These are phyloP conservation scores for Phytophthora idaei DNA, from an alignment of 352 stramenopile species.

Conservation along the genomic window DNA sequence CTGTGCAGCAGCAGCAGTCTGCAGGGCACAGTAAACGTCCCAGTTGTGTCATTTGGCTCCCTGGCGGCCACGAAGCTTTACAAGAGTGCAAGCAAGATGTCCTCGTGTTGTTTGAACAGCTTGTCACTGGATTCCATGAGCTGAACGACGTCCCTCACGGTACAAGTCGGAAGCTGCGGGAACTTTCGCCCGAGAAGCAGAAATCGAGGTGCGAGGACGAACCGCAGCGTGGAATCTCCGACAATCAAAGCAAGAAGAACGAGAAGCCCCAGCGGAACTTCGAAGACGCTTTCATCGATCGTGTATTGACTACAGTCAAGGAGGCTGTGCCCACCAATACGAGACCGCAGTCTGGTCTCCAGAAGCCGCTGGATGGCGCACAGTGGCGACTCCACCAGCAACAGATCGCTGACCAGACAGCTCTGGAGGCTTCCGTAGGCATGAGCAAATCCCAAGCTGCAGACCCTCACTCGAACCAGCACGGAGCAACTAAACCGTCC, in stretches of 20 bases:
- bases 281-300: conserved; percentile 91
- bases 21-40: conserved; percentile 24
- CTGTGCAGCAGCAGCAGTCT: conserved; percentile 22
- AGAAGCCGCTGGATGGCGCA: conserved; percentile 41
- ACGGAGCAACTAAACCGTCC: conserved; percentile 18
- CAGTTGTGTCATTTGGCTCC: conserved; percentile 82
- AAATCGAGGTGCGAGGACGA: conserved; percentile 31
- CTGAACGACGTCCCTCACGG: conserved; percentile 66
- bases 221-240: conserved; percentile 11
- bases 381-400: conserved; percentile 55
- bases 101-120: conserved; percentile 91
- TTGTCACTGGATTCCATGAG: conserved; percentile 95
- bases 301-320: conserved; percentile 74
- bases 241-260: conserved; percentile 27
- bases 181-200: conserved; percentile 7
- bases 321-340: conserved; percentile 29
- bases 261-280: conserved; percentile 47
- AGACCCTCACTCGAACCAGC: conserved; percentile 15
- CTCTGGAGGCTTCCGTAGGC: background rate
- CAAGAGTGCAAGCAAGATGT: conserved; percentile 92
- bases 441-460: conserved; percentile 12
- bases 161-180: conserved; percentile 31
- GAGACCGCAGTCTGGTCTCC: conserved; percentile 8
- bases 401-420: conserved; percentile 29
- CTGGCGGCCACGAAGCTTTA: conserved; percentile 93